phyloP scores from a whole-genome alignment of 345 rosid genomes.

The Eucalyptus cladocalyx region DNA sequence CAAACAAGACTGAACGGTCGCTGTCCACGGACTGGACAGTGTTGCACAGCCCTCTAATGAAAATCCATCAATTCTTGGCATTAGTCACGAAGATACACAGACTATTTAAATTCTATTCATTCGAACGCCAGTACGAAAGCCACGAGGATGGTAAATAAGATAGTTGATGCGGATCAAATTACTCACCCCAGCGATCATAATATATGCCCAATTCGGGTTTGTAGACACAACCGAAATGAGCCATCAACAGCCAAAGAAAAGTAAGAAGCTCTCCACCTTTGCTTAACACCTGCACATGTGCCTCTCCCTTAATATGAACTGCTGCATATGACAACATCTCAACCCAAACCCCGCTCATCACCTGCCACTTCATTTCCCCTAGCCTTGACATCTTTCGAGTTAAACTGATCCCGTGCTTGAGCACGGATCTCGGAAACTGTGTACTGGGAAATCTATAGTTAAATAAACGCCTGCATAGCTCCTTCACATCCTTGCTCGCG shows the following conservation, averaged over 20 bases:
- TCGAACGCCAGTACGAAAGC: not conserved
- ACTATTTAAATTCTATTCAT: not conserved
- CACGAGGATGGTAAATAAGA: not conserved
- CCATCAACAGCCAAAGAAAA: not conserved
- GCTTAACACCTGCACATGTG: not conserved
- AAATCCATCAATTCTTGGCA: no score
- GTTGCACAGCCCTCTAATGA: not conserved
- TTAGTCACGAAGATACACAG: no score
- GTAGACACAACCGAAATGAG: not conserved
- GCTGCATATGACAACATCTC: not conserved
- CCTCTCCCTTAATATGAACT: fast-evolving
- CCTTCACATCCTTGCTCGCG: no score
- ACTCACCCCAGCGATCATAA: not conserved
- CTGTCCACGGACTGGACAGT: no score
- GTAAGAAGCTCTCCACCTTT: not conserved
- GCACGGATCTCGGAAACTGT: no score
- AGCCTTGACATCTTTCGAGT: fast-evolving
- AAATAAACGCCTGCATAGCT: fast-evolving
- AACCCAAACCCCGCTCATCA: not conserved
- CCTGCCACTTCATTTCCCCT: fast-evolving
- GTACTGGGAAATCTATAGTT: no score
- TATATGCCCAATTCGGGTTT: fast-evolving
- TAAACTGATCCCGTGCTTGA: fast-evolving
- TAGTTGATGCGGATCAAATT: fast-evolving
- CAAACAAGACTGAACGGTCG: not conserved